Base-by-base conservation (phyloP, 106 monocot genomes). In the Dactylorhiza incarnata region DNA sequence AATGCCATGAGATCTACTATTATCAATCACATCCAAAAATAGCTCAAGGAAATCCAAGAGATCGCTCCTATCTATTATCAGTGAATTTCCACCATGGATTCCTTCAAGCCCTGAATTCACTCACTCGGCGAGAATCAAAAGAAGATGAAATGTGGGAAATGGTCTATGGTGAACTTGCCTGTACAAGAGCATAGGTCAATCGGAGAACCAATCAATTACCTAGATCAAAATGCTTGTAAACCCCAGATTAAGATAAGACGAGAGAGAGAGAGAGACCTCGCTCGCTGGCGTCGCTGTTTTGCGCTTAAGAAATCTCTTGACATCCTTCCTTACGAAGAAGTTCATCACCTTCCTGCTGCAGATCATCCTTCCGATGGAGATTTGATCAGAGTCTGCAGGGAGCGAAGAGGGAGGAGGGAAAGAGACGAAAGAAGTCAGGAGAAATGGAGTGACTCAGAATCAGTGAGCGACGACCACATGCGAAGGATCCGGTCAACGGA, bases 251-350 rank as follows among this genome's bases (percentile, higher is more conserved):
- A 26, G 50, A 6, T 50, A 6, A 58, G 16, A n/a, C 15, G 1
- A 48, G 15, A 68, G 49, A 76, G 26, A 71, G 49, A 63, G 13
- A 49, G n/a, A 67, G 15, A 92, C 92, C 92, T 81, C 75, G 72
- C 29, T 92, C 87, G 50, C 79, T 82, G 43, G 86, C 84, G 55
- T 95, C 95, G 80, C 89, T 95, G 76, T 92, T 83, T 95, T 92
- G 73, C 94, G 89, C 83, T 94, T 91, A 81, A 94, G 83, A 74
- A 88, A 71, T 70, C 75, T 83, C 77, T 84, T 78, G 67, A 86
- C 84, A 72, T 87, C 83, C 73, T 78, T 86, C 53, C 84, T 82
- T 53, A 89, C 25, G 67, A 95, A 77, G 80, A 85, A 87, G 75
- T 81, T 87, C 85, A 87, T 85, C 77, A 86, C 66, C 52, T 85